Evolutionary conservation across 768 basidiomycete species (phyloP).

Genomic region (Psilocybe sp.): DNA sequence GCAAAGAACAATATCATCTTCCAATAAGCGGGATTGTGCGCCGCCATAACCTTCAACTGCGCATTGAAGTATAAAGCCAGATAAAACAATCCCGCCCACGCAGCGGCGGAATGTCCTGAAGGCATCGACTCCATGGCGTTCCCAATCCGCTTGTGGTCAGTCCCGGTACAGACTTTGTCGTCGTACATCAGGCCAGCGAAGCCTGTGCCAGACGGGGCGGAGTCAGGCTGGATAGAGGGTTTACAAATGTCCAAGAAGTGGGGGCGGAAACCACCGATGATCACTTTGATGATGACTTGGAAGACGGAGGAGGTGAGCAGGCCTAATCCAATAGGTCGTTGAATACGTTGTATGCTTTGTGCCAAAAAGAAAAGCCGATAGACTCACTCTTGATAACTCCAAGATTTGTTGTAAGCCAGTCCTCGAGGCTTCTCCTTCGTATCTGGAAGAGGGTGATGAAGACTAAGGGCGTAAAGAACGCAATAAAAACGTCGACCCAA

Average conservation of each 20-base stretch:
- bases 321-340: constrained; percentile 11
- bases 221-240: constrained; percentile 33
- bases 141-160: constrained; percentile 48
- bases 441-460: constrained; percentile 56
- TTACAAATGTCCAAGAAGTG: constrained; percentile 53
- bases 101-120: constrained; percentile 56
- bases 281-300: constrained; percentile 55
- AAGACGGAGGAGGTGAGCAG: constrained; percentile 28
- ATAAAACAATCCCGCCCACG: constrained; percentile 51
- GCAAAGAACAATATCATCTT: constrained; percentile 59
- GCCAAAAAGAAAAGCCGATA: neutral
- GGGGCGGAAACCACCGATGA: constrained; percentile 48
- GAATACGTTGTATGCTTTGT: neutral
- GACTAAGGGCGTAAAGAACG: constrained; percentile 53
- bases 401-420: constrained; percentile 49
- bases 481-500: constrained; percentile 48
- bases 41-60: constrained; percentile 56
- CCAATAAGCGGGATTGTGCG: constrained; percentile 63
- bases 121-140: constrained; percentile 56
- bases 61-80: constrained; percentile 48
- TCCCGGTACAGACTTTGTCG: constrained; percentile 50
- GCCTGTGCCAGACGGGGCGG: constrained; percentile 37
- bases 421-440: constrained; percentile 40
- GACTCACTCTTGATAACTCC: constrained; percentile 52
- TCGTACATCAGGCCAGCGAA: constrained; percentile 50